phyloP scores from a whole-genome alignment of 495 filamentous ascomycete species.

The Darksidea phi region DNA sequence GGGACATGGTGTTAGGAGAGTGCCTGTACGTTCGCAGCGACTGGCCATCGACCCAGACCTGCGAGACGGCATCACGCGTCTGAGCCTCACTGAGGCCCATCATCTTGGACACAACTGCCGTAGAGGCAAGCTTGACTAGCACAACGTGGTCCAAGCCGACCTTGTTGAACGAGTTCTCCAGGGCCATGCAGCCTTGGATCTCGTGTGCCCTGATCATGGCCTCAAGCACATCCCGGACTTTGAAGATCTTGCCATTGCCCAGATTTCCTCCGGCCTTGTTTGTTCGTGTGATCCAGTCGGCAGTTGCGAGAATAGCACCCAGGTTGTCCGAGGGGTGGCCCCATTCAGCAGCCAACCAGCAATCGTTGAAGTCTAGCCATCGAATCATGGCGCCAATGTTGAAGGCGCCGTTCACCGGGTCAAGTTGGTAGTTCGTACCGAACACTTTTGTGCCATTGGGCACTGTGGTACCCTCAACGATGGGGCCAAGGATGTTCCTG shows the following conservation, averaged over 20 bases:
- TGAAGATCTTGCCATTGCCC: conserved; percentile 81
- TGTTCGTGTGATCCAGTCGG: conserved; percentile 95
- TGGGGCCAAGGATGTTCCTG: conserved; percentile 88
- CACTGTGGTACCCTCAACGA: conserved; percentile 86
- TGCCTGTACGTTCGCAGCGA: conserved; percentile 94
- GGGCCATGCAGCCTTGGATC: conserved; percentile 93
- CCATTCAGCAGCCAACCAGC: conserved; percentile 99
- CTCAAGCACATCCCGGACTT: conserved; percentile 86
- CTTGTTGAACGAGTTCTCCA: conserved; percentile 98
- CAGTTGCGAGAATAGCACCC: conserved; percentile 90
- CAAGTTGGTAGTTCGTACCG: conserved; percentile 89
- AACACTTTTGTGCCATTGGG: conserved; percentile 91
- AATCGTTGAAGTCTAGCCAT: conserved; percentile 99
- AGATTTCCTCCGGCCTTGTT: conserved; percentile 84
- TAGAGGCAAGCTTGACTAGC: conserved; percentile 93
- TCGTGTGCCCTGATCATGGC: conserved; percentile 99
- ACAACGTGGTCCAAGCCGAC: conserved; percentile 97
- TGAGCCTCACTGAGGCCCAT: conserved; percentile 83
- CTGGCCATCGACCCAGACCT: conserved; percentile 97
- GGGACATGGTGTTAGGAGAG: conserved; percentile 97
- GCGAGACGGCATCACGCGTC: conserved; percentile 91
- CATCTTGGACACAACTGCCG: conserved; percentile 92
- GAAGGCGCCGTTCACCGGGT: conserved; percentile 94
- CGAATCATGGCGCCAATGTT: conserved; percentile 98
- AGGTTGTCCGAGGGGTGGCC: conserved; percentile 97